Evolutionary conservation across 805 yeast genomes (phyloP).

Genomic region (Spathaspora passalidarum): DNA sequence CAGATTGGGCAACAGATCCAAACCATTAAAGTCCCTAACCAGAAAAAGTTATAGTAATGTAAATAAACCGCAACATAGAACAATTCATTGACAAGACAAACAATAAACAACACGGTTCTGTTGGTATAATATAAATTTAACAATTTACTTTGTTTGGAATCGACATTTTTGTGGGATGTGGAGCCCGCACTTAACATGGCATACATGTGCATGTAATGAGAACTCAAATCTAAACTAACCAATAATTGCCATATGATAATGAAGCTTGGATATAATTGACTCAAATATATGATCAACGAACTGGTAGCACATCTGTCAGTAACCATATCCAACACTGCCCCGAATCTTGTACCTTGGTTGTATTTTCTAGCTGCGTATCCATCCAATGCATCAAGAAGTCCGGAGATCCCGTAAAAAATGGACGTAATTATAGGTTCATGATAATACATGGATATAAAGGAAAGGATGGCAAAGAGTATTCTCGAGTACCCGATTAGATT

Average conservation of each 20-base stretch:
- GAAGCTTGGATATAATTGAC: conserved; percentile 73
- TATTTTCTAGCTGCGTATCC: conserved; percentile 91
- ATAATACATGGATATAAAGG: conserved; percentile 76
- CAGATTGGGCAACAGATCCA: conserved; percentile 77
- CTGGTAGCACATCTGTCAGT: conserved; percentile 97
- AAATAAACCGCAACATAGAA: conserved; percentile 89
- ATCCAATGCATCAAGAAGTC: conserved; percentile 92
- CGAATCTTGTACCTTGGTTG: conserved; percentile 87
- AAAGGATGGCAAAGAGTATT: conserved; percentile 74
- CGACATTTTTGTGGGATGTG: conserved; percentile 78
- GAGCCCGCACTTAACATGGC: conserved; percentile 83
- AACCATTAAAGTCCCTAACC: conserved; percentile 59
- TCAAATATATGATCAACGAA: conserved; percentile 82
- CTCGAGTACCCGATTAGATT: conserved; percentile 89
- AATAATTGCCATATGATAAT: conserved; percentile 75
- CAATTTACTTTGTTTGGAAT: conserved; percentile 64
- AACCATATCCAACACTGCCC: conserved; percentile 98
- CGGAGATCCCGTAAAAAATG: conserved; percentile 76
- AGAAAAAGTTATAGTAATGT: conserved; percentile 59
- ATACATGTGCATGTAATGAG: conserved; percentile 98
- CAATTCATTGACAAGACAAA: conserved; percentile 90
- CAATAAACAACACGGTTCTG: conserved; percentile 75
- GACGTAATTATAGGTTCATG: conserved; percentile 78
- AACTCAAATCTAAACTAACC: conserved; percentile 81
- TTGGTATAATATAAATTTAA: conserved; percentile 85